Evolutionary conservation across 805 yeast species (phyloP).

Genomic region (Crinitomyces ghanaensis): DNA sequence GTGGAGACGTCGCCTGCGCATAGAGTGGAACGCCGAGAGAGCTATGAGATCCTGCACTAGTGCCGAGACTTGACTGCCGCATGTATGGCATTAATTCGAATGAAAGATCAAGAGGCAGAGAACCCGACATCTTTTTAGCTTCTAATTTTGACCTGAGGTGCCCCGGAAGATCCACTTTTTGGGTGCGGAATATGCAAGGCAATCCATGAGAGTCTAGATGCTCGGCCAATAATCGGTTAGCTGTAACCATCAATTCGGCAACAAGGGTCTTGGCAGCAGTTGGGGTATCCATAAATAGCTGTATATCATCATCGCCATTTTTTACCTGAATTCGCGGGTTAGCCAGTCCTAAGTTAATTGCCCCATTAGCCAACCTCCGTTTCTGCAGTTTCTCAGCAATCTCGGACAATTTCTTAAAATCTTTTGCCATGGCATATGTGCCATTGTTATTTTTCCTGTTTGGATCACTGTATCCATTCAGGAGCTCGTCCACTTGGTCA

Average conservation of each 20-base stretch:
- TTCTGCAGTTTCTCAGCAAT: slow-evolving; percentile 24
- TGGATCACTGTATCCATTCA: slow-evolving; percentile 19
- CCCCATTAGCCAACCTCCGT: slow-evolving; percentile 29
- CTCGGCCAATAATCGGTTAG: slow-evolving; percentile 38
- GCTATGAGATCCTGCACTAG: slow-evolving; percentile 39
- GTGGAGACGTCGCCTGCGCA: slow-evolving; percentile 77
- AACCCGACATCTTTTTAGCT: not conserved
- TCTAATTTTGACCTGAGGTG: not conserved
- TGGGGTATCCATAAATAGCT: slow-evolving; percentile 18
- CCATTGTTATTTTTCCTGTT: slow-evolving; percentile 10
- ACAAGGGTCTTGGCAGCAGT: slow-evolving; percentile 50
- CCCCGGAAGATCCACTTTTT: slow-evolving; percentile 15
- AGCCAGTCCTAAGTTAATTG: slow-evolving; percentile 27
- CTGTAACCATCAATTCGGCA: slow-evolving; percentile 72
- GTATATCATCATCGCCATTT: slow-evolving; percentile 12
- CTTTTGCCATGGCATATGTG: slow-evolving; percentile 19
- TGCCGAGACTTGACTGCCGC: slow-evolving; percentile 41
- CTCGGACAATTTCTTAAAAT: slow-evolving; percentile 28
- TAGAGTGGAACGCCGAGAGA: slow-evolving; percentile 54
- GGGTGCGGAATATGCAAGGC: slow-evolving; percentile 21
- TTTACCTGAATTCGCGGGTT: slow-evolving; percentile 10
- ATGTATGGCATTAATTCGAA: slow-evolving; percentile 35
- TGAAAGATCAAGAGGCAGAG: slow-evolving; percentile 14
- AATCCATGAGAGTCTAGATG: slow-evolving; percentile 16
- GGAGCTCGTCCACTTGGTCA: slow-evolving; percentile 42